Conservation (phyloP, 2,329 filamentous ascomycete species). For the Trichoderma atrobrunneum region DNA sequence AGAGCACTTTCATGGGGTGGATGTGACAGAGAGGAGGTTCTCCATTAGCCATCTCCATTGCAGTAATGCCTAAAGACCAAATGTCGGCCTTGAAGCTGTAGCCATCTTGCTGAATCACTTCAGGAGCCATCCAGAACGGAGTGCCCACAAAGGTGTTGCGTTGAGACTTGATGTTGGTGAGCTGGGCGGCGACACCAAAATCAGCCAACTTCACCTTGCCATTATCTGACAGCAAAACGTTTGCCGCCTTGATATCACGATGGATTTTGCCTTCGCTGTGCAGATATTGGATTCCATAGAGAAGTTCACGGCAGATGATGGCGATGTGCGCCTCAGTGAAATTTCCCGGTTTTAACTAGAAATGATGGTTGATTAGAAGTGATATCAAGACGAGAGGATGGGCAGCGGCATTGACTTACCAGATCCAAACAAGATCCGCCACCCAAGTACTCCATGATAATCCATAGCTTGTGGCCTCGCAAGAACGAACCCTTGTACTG, state of each 20-base stretch:
- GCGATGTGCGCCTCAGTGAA: conserved; percentile 90
- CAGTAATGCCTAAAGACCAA: conserved; percentile 89
- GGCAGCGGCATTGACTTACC: conserved; percentile 47
- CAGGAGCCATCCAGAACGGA: conserved; percentile 95
- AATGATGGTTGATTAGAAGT: conserved; percentile 21
- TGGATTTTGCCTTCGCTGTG: conserved; percentile 95
- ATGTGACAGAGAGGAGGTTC: conserved; percentile 84
- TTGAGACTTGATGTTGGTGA: conserved; percentile 97
- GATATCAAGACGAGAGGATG: not conserved
- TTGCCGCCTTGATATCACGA: conserved; percentile 94
- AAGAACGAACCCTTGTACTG: conserved; percentile 96
- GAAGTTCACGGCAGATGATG: conserved; percentile 87
- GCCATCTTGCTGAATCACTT: conserved; percentile 84
- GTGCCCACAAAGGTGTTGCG: conserved; percentile 97
- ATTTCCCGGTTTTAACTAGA: conserved; percentile 79
- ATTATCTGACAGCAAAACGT: conserved; percentile 84
- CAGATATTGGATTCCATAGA: conserved; percentile 87
- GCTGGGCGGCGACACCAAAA: conserved; percentile 93
- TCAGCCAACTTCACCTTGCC: conserved; percentile 95
- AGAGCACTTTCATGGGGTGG: conserved; percentile 91
- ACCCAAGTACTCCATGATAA: conserved; percentile 97
- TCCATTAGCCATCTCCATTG: conserved; percentile 83
- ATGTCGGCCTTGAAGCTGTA: conserved; percentile 90
- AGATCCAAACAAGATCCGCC: conserved; percentile 93
- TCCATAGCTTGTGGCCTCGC: conserved; percentile 96